These are phyloP conservation scores for Rubia peregrina DNA, from an alignment of 305 asterid species.

Conservation along the genomic window DNA sequence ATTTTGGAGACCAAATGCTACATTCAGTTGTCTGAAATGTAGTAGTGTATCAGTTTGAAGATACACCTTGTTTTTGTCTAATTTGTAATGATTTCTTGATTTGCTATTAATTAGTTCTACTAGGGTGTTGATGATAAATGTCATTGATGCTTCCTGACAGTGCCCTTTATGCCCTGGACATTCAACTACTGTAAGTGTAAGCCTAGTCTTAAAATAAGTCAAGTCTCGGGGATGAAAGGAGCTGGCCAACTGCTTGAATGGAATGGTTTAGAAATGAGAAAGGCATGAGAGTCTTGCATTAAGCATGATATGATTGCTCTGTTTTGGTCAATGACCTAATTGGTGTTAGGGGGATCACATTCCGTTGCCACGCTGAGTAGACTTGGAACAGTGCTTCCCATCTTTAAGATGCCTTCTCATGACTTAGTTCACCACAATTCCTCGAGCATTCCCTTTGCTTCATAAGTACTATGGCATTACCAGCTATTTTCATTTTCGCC, in stretches of 20 bases:
- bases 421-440: neutral
- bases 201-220: neutral
- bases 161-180: neutral
- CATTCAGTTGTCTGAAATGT: neutral
- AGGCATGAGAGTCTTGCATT: constrained; percentile 24
- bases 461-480: constrained; percentile 21
- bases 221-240: neutral
- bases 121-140: neutral
- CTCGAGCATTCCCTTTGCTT: neutral
- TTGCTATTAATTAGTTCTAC: neutral
- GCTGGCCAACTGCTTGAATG: constrained; percentile 28
- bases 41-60: neutral
- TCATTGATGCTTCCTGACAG: neutral
- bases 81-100: neutral
- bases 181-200: too few relatives aligned
- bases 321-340: constrained; percentile 10
- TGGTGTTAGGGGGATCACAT: constrained; percentile 2
- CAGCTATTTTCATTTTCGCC: constrained; percentile 18
- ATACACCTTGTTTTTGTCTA: neutral
- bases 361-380: neutral
- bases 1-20: neutral
- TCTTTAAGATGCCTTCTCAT: constrained; percentile 10
- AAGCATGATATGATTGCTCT: constrained; percentile 11
- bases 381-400: constrained; percentile 1
- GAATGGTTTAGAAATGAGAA: constrained; percentile 40